Base-by-base conservation (phyloP, 2,329 filamentous ascomycete genomes). In the Diplodia corticola region DNA sequence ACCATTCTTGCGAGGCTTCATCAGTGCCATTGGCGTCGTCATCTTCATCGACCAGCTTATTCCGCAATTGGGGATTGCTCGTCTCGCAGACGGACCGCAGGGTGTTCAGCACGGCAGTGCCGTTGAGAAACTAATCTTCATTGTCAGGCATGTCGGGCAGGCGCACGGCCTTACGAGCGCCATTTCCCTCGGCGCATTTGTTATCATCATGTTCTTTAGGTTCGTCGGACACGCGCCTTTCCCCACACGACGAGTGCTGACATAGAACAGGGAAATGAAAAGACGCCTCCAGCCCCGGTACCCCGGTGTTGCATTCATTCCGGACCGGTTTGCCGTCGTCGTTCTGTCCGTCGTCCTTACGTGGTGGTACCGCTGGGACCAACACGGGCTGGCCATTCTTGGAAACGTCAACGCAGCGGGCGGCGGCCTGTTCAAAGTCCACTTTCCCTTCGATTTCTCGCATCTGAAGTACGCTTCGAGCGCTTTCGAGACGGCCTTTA, bases 41-140 rank as follows among this genome's bases (percentile, higher is more conserved):
- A 98, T 99, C 75, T 88, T 96, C 46, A 92, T 98, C 40, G 95
- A 98, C 76, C 95, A 99, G 79, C 81, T 97, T 51, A 91, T 97
- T 63, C 93, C 94, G 0, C 93, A 98, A 77, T 85, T 96, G 72
- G 95, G 95, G 0, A 83, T 99, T 24, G 84, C 83, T 44, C 80
- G 84, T 1, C 78, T 88, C 20, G 91, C 93, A 0, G 87, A 86
- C 63, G 79, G 89, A 17, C 75, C 77, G 2, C 81, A 82, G 1
- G 84, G 86, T n/a, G 86, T 93, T 2, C 86, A 86, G 50, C 94
- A 98, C 74, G 92, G 91, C 17, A 97, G 91, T 76, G 93, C 90
- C 61, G 84, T 95, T 55, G 89, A 94, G 68, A 98, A 98, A 79
- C 82, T 97, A 30, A 77, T 87, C 5, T 99, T 98, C 76, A 83